Evolutionary conservation across 768 basidiomycete species (phyloP).

Genomic region (Imleria badia): DNA sequence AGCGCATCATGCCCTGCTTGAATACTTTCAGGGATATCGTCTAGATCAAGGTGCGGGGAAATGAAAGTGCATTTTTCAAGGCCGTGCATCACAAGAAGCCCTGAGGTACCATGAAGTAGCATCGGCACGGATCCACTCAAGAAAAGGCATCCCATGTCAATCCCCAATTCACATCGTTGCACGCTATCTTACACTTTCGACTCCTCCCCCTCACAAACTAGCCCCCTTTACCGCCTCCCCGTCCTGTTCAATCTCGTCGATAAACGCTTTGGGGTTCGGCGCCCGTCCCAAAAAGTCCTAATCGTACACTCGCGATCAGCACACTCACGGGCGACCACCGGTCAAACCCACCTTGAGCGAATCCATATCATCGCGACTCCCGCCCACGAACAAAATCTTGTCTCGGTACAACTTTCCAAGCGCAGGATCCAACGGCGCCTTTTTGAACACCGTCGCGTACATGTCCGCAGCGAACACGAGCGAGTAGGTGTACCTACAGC

Average conservation of each 20-base stretch:
- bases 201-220: background rate
- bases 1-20: background rate
- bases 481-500: conserved; percentile 68
- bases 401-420: conserved; percentile 71
- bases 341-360: conserved; percentile 58
- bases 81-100: too few relatives aligned
- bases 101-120: too few relatives aligned
- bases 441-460: conserved; percentile 76
- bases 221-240: conserved; percentile 19
- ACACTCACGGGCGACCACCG: background rate
- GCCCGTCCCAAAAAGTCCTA: conserved; percentile 77
- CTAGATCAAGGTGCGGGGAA: background rate
- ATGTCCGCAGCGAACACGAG: conserved; percentile 61
- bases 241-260: conserved; percentile 57
- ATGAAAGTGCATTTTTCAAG: too few relatives aligned
- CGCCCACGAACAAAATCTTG: conserved; percentile 68
- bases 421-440: conserved; percentile 67
- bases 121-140: too few relatives aligned
- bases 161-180: too few relatives aligned
- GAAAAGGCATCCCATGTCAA: too few relatives aligned
- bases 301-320: background rate
- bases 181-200: background rate
- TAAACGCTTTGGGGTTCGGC: conserved; percentile 73
- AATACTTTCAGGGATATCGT: background rate
- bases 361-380: conserved; percentile 74